A percentile compares a stretch with the other conserved stretches of the same genome.
These are phyloP conservation scores for Coccomyxa sp. DNA, from an alignment of 139 green algal genomes.

Conservation along the genomic window DNA sequence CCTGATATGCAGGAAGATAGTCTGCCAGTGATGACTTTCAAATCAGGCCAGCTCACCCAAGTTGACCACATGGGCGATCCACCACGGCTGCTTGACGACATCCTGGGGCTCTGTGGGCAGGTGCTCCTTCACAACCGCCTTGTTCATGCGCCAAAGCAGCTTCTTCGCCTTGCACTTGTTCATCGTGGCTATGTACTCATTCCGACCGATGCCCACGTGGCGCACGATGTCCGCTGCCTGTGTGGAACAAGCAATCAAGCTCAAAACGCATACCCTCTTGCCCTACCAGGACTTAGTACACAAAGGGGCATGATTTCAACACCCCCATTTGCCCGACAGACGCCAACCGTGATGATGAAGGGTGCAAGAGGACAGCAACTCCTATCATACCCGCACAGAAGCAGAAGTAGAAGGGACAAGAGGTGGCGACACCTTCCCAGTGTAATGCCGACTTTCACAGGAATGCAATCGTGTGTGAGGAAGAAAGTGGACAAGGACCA, in stretches of 20 bases:
- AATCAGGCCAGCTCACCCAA: slow-evolving; percentile 31
- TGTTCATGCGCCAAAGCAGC: slow-evolving; percentile 85
- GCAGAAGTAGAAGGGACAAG: not conserved
- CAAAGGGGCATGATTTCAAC: too few species aligned
- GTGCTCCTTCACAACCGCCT: slow-evolving; percentile 66
- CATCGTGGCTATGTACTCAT: slow-evolving; percentile 92
- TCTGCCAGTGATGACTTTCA: too few species aligned
- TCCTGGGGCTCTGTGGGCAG: slow-evolving; percentile 53
- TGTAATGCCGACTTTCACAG: too few species aligned
- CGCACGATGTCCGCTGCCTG: slow-evolving; percentile 83
- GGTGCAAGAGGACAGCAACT: too few species aligned
- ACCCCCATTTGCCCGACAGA: too few species aligned
- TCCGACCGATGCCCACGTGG: slow-evolving; percentile 81
- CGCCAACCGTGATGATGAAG: too few species aligned
- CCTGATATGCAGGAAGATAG: too few species aligned
- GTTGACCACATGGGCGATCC: slow-evolving; percentile 77
- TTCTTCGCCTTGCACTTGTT: slow-evolving; percentile 84
- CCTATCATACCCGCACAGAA: too few species aligned
- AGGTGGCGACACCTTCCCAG: not conserved
- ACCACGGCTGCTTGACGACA: slow-evolving; percentile 70
- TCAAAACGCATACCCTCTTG: not conserved
- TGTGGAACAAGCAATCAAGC: not conserved
- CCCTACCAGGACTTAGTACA: not conserved
- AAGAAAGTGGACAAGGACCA: too few species aligned
- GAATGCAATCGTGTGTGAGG: not conserved